Conservation (phyloP, 306 rosid genomes). For the Cicer cuneatum region DNA sequence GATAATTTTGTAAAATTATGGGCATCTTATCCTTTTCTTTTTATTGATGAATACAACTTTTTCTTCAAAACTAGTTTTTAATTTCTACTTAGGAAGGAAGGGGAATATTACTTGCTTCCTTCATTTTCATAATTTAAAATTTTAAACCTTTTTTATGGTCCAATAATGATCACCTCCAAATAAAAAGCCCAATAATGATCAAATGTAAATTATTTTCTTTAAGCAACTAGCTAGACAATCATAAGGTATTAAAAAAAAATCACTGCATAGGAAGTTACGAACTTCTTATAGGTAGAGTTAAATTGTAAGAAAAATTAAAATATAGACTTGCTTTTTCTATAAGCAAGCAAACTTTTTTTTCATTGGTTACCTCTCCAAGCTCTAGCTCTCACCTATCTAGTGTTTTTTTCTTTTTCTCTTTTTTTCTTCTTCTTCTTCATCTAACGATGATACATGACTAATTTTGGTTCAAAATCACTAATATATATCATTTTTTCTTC, state of each 20-base stretch:
- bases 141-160: not conserved
- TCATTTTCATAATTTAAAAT: not conserved
- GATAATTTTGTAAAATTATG: not conserved
- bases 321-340: too few species aligned
- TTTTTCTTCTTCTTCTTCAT: too few species aligned
- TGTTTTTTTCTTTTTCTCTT: too few species aligned
- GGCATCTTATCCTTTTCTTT: not conserved
- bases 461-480: too few species aligned
- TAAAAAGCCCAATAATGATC: not conserved
- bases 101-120: conserved; percentile 29
- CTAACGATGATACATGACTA: too few species aligned
- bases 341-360: too few species aligned
- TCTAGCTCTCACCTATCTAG: too few species aligned
- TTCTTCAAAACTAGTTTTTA: not conserved
- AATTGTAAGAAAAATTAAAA: too few species aligned
- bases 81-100: not conserved
- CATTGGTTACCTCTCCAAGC: too few species aligned
- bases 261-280: too few species aligned
- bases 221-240: not conserved
- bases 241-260: not conserved
- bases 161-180: not conserved
- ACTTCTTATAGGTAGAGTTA: too few species aligned
- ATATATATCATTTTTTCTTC: too few species aligned
- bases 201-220: conserved; percentile 3
- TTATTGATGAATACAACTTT: not conserved